Evolutionary conservation across 768 basidiomycete genomes (phyloP).

Genomic region (Phlegmacium glaucopus): DNA sequence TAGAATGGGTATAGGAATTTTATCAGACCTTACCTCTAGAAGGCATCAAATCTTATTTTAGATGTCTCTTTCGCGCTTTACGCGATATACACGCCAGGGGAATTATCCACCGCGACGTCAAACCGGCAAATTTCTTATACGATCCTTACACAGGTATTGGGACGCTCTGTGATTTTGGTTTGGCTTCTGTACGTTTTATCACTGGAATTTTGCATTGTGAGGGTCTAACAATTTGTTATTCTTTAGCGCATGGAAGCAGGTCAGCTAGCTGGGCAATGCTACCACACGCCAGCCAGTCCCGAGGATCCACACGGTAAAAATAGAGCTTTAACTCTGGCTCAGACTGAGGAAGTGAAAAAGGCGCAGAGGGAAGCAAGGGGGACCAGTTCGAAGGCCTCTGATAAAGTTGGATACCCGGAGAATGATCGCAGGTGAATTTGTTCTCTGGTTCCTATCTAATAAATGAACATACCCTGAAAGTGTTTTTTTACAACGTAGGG

Average conservation of each 20-base stretch:
- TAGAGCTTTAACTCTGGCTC: conserved; percentile 39
- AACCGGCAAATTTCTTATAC: conserved; percentile 96
- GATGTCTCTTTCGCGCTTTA: conserved; percentile 86
- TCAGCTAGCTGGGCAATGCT: conserved; percentile 55
- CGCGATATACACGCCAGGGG: conserved; percentile 83
- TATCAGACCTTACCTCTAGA: conserved; percentile 70
- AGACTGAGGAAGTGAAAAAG: conserved; percentile 44
- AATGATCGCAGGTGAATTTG: conserved; percentile 66
- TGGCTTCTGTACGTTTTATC: conserved; percentile 73
- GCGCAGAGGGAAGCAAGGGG: conserved; percentile 59
- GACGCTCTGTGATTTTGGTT: conserved; percentile 90
- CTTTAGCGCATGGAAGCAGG: conserved; percentile 54
- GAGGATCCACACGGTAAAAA: conserved; percentile 70
- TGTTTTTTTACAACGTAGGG: conserved; percentile 37
- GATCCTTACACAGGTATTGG: conserved; percentile 82
- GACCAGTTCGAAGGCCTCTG: conserved; percentile 51
- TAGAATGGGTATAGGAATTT: conserved; percentile 53
- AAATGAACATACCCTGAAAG: no score
- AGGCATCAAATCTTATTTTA: conserved; percentile 82
- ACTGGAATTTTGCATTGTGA: neutral
- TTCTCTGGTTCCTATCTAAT: neutral
- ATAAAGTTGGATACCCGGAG: conserved; percentile 74
- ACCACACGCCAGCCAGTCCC: conserved; percentile 68
- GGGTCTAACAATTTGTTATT: neutral
- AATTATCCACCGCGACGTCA: conserved; percentile 96